Base-by-base conservation (phyloP, 2,329 filamentous ascomycete species). In the Juglanconis oblonga region DNA sequence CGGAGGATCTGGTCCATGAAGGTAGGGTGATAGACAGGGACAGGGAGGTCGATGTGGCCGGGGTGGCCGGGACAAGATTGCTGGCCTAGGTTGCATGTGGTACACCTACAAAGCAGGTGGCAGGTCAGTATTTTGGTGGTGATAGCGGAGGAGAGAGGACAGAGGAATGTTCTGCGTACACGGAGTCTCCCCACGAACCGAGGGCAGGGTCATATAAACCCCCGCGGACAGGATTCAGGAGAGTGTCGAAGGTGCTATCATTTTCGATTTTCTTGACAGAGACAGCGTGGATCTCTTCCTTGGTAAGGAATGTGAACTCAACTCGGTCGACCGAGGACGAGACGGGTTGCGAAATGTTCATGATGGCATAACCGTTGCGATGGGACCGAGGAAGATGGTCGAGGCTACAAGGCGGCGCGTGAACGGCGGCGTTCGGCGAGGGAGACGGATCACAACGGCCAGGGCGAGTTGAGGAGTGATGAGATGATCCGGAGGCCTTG, bases 241-340 rank as follows among this genome's bases (percentile, higher is more conserved):
- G 85, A 61, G 87, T 92, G 76, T 98, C 95, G 74, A 98, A 95
- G n/a, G 95, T 97, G 66, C 85, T 91, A 55, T 92, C 89, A 78
- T 96, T 96, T 71, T 96, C 90, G 68, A 99, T 96, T 75, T 88
- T 87, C 80, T 95, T 95, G 67, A 97, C 95, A 8, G 95, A 99
- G 68, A 98, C 87, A 63, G 87, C 84, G 72, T 88, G 87, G 72
- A 99, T 92, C 74, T 99, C 94, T 62, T 88, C 81, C 55, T 87
- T 82, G 24, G 90, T 87, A 67, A 98, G 86, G 71, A 96, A 91
- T 50, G 87, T 88, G 75, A 99, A 99, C 73, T 96, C 91, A 70
- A 99, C 91, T 72, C 88, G 89, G 73, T 89, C 85, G 70, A 99
- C 89, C 72, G 87, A 82, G 70, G 92, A 96, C 65, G 90, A 83